Evolutionary conservation across 1,284 basidiomycete genomes (phyloP).

Genomic region (Cutaneotrichosporon dermatis): DNA sequence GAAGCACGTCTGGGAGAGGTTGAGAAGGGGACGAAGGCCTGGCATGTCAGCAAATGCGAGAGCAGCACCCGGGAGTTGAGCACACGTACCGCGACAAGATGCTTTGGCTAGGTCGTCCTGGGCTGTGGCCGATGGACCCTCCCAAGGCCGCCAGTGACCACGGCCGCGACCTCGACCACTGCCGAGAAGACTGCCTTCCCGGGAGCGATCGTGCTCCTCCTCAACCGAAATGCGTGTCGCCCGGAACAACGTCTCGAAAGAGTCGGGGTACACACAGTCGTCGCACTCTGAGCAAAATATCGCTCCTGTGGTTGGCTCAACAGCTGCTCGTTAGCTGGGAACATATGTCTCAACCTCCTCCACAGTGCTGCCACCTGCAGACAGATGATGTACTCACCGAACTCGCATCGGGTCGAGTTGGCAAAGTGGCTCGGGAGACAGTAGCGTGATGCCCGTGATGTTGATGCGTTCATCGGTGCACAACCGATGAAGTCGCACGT

Average conservation of each 20-base stretch:
- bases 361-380: too few relatives aligned
- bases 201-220: slow-evolving; percentile 55
- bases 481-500: slow-evolving; percentile 73
- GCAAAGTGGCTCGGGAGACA: slow-evolving; percentile 34
- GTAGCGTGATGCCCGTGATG: slow-evolving; percentile 53
- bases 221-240: slow-evolving; percentile 52
- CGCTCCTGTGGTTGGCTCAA: slow-evolving; percentile 58
- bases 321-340: slow-evolving; percentile 47
- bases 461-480: slow-evolving; percentile 51
- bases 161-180: slow-evolving; percentile 39
- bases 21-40: slow-evolving; percentile 82
- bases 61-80: not conserved
- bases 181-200: slow-evolving; percentile 54
- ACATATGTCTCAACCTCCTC: too few relatives aligned
- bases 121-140: slow-evolving; percentile 6
- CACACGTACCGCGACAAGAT: slow-evolving; percentile 32
- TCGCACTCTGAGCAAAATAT: slow-evolving; percentile 60
- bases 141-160: slow-evolving; percentile 34
- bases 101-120: slow-evolving; percentile 10
- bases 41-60: slow-evolving; percentile 2
- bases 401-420: slow-evolving; percentile 51
- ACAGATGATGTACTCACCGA: slow-evolving; percentile 57
- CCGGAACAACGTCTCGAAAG: slow-evolving; percentile 50
- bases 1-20: slow-evolving; percentile 87
- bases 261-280: slow-evolving; percentile 57